These are phyloP conservation scores for Carallia brachiata DNA, from an alignment of 345 rosid genomes.

Conservation along the genomic window DNA sequence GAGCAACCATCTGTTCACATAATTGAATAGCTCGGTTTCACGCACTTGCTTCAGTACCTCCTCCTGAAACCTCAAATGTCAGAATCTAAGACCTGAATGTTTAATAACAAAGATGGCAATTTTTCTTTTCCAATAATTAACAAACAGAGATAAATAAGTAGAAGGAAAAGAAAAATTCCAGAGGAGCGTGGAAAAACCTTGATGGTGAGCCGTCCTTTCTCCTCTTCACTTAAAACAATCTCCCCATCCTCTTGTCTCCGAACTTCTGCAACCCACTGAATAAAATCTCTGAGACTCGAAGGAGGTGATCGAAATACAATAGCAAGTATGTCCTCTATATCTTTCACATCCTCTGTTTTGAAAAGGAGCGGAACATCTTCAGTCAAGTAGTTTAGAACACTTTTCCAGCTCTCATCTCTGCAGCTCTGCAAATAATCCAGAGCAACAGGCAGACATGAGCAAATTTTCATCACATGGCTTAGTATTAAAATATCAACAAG, in stretches of 20 bases:
- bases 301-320: constrained; percentile 63
- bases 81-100: neutral
- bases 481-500: too few species aligned
- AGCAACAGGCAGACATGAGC: too few species aligned
- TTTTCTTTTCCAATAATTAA: neutral
- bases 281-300: constrained; percentile 65
- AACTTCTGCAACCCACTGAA: constrained; percentile 82
- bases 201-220: constrained; percentile 59
- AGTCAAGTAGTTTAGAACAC: constrained; percentile 63
- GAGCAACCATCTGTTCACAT: constrained; percentile 40
- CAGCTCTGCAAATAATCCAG: constrained; percentile 49
- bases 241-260: constrained; percentile 65
- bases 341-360: constrained; percentile 58
- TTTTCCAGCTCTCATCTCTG: constrained; percentile 70
- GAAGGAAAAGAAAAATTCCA: neutral
- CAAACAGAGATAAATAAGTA: neutral
- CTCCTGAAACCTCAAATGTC: constrained; percentile 27
- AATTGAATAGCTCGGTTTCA: constrained; percentile 30
- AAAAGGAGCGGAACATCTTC: constrained; percentile 77
- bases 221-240: constrained; percentile 60
- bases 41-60: constrained; percentile 38
- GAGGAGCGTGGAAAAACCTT: constrained; percentile 44
- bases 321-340: constrained; percentile 42
- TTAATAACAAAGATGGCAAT: too few species aligned
- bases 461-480: too few species aligned